Conservation (phyloP, 345 rosid genomes). For the Atalantia buxifolia region DNA sequence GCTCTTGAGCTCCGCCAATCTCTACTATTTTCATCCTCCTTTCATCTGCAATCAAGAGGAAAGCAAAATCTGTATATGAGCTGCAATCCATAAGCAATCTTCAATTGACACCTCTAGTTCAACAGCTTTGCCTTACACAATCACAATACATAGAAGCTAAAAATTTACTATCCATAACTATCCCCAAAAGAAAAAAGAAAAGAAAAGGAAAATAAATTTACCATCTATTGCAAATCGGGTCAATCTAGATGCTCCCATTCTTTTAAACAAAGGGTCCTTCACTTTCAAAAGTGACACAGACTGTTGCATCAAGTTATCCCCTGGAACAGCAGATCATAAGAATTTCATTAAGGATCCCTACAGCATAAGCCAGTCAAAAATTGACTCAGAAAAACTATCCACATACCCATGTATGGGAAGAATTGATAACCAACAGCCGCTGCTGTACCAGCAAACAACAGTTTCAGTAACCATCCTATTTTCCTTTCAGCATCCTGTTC, state of each 20-base stretch:
- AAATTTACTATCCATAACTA: background rate
- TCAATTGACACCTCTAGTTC: background rate
- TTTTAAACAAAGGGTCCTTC: slow-evolving; percentile 88
- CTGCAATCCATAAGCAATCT: background rate
- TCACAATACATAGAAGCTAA: background rate
- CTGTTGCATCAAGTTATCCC: slow-evolving; percentile 83
- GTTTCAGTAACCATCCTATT: slow-evolving; percentile 78
- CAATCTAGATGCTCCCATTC: slow-evolving; percentile 91
- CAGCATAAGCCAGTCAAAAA: slow-evolving; percentile 1
- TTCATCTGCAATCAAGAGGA: slow-evolving; percentile 46
- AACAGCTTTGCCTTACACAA: background rate
- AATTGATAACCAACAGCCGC: slow-evolving; percentile 63
- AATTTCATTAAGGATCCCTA: slow-evolving; percentile 3
- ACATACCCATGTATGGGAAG: slow-evolving; percentile 83
- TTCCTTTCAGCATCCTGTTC: slow-evolving; percentile 90
- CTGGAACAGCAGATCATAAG: slow-evolving; percentile 31
- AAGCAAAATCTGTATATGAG: background rate
- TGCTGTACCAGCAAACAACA: slow-evolving; percentile 80
- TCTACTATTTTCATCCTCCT: slow-evolving; percentile 90
- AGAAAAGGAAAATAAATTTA: slow-evolving; percentile 14
- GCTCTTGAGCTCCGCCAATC: slow-evolving; percentile 83
- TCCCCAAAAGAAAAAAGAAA: background rate
- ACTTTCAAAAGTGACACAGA: slow-evolving; percentile 82
- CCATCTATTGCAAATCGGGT: slow-evolving; percentile 82
- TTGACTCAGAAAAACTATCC: background rate